Evolutionary conservation across 2,329 filamentous ascomycete species (phyloP).

Genomic region (Pseudogymnoascus sp.): DNA sequence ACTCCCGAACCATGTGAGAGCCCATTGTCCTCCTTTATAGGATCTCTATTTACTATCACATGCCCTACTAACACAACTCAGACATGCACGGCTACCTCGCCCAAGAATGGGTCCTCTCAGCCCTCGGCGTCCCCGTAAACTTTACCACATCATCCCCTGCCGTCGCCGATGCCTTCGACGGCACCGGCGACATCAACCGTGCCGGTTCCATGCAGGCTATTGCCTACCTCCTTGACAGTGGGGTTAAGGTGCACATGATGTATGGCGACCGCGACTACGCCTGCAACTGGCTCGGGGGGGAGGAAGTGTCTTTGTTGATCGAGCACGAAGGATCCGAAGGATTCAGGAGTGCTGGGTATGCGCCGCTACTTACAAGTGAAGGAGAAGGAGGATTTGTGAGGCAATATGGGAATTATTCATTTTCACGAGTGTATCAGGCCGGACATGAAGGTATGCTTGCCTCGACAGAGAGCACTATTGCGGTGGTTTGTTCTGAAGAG

Average conservation of each 20-base stretch:
- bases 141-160: slow-evolving; percentile 43
- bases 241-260: slow-evolving; percentile 62
- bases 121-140: slow-evolving; percentile 55
- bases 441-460: slow-evolving; percentile 37
- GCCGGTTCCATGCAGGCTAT: slow-evolving; percentile 51
- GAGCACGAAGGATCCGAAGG: slow-evolving; percentile 33
- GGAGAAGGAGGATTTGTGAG: slow-evolving; percentile 63
- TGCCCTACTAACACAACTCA: not conserved
- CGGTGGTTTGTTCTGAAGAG: slow-evolving; percentile 46
- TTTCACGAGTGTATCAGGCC: slow-evolving; percentile 57
- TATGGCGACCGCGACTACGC: slow-evolving; percentile 59
- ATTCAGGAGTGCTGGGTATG: slow-evolving; percentile 63
- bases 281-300: slow-evolving; percentile 66
- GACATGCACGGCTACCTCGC: slow-evolving; percentile 15
- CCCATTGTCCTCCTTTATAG: slow-evolving; percentile 15
- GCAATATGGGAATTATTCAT: slow-evolving; percentile 67
- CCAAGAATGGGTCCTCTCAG: slow-evolving; percentile 37
- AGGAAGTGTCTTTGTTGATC: slow-evolving; percentile 60
- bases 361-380: slow-evolving; percentile 59
- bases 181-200: slow-evolving; percentile 54
- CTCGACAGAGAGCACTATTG: slow-evolving; percentile 22
- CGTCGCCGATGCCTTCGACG: slow-evolving; percentile 39
- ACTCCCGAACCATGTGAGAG: not conserved
- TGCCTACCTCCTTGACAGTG: slow-evolving; percentile 50
- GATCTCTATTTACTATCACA: slow-evolving; percentile 36